Evolutionary conservation across 2,329 filamentous ascomycete species (phyloP), one percentile per base, ranked within the genome.

Genomic region (Ascochyta lentis): DNA sequence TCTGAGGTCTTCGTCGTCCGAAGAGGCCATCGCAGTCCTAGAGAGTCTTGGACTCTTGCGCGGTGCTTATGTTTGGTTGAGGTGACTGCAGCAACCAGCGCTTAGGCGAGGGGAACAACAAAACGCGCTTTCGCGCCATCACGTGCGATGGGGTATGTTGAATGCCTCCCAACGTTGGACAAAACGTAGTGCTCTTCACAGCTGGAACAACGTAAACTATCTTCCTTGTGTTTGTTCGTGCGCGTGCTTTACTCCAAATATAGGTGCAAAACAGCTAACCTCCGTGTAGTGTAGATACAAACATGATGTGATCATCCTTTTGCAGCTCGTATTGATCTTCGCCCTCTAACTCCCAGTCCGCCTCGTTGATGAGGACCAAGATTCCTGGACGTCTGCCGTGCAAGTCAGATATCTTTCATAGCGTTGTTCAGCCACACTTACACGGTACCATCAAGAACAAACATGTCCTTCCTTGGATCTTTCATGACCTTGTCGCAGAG

Each of bases 301-400:
- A 99, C 63, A 98, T 82, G 66, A 99, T 90, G 72, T 90, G 94
- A 79, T 99, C 95, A 55, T 87, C 85, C 59, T 81, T 77, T 77
- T 94, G 87, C 54, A 99, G 79, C 77, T 92, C 88, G 73, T 98
- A 98, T 63, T 87, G 84, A 72, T 95, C 92, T 77, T 98, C 94
- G 16, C 93, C 95, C 77, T 98, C 95, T 12, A 99, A 85, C 76
- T 98, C 95, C 95, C 95, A 99, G 76, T 99, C 95, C 24, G 92
- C 91, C 68, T 99, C 95, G 73, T 99, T 99, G 76, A 99, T 96
- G 54, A 99, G 83, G 26, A 97, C 94, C 39, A 99, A 85, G 74
- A 99, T 96, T 3, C 95, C 95, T 5, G 95, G 95, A 49, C 95
- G 92, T 58, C 94, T 98, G 53, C 24, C n/a, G 16, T 47, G 1